Conservation (phyloP, 129 eudicot species). For the Lactuca saligna region DNA sequence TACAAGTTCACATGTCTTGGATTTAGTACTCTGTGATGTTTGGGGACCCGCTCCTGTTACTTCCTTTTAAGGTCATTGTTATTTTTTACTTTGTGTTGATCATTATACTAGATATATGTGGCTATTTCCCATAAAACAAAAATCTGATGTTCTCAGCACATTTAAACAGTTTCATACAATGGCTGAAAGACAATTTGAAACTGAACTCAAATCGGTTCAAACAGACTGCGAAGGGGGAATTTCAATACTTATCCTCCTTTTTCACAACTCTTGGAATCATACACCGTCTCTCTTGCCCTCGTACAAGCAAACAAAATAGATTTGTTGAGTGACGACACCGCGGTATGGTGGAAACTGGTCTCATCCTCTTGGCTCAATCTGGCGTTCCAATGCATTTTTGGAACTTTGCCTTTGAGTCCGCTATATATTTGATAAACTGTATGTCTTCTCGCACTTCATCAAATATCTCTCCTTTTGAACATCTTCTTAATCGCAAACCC, state of each 20-base stretch:
- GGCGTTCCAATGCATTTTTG: not conserved
- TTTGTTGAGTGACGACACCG: no score
- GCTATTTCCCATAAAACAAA: not conserved
- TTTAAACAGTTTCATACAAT: slow-evolving; percentile 1
- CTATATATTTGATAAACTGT: not conserved
- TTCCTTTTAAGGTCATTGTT: no score
- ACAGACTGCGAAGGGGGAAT: not conserved
- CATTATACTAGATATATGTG: no score
- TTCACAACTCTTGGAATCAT: not conserved
- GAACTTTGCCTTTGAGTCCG: slow-evolving; percentile 1
- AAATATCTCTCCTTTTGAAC: not conserved
- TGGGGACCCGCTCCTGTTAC: no score
- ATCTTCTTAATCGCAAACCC: no score
- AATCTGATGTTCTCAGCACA: not conserved
- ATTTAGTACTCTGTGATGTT: not conserved
- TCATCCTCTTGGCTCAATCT: not conserved
- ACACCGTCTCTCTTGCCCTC: not conserved
- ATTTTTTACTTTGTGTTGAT: no score
- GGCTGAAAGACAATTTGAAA: slow-evolving; percentile 8
- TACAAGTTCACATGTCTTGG: not conserved
- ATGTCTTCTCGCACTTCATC: not conserved
- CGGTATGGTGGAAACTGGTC: no score
- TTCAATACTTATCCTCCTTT: not conserved
- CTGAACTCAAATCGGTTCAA: not conserved
- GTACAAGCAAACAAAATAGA: no score